These are phyloP conservation scores for Epichloe coenophiala DNA, from an alignment of 2,329 filamentous ascomycete genomes.

Conservation along the genomic window DNA sequence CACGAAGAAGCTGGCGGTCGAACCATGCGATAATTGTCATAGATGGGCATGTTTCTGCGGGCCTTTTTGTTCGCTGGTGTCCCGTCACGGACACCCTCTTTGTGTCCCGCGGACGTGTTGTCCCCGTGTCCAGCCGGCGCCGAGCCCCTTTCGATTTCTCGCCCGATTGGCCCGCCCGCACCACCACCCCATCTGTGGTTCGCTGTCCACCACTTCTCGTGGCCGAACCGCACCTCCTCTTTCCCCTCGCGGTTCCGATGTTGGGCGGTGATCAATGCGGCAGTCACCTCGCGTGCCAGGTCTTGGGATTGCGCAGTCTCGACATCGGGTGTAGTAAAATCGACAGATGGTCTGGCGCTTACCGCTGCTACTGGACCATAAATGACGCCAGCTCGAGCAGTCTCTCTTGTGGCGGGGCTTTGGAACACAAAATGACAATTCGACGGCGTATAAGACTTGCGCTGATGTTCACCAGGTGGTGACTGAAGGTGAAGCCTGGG, in stretches of 20 bases:
- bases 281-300: slow-evolving; percentile 45
- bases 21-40: slow-evolving; percentile 51
- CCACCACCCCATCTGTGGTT: slow-evolving; percentile 51
- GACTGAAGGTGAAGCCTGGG: slow-evolving; percentile 42
- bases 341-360: slow-evolving; percentile 40
- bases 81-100: slow-evolving; percentile 12
- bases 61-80: slow-evolving; percentile 33
- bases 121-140: slow-evolving; percentile 34
- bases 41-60: slow-evolving; percentile 42
- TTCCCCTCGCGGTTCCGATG: slow-evolving; percentile 45
- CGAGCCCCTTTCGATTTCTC: slow-evolving; percentile 39
- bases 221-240: slow-evolving; percentile 41
- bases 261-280: slow-evolving; percentile 48
- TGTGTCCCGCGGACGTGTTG: slow-evolving; percentile 17
- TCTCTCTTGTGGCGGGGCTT: slow-evolving; percentile 43
- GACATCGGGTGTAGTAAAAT: slow-evolving; percentile 29
- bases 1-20: slow-evolving; percentile 42
- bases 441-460: slow-evolving; percentile 43
- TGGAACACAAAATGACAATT: slow-evolving; percentile 48
- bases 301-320: slow-evolving; percentile 48
- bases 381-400: slow-evolving; percentile 43
- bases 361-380: slow-evolving; percentile 50
- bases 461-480: slow-evolving; percentile 17
- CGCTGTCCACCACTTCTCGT: slow-evolving; percentile 48
- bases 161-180: slow-evolving; percentile 46